Evolutionary conservation across 768 basidiomycete genomes (phyloP).

Genomic region (Amanita pseudoporphyria): DNA sequence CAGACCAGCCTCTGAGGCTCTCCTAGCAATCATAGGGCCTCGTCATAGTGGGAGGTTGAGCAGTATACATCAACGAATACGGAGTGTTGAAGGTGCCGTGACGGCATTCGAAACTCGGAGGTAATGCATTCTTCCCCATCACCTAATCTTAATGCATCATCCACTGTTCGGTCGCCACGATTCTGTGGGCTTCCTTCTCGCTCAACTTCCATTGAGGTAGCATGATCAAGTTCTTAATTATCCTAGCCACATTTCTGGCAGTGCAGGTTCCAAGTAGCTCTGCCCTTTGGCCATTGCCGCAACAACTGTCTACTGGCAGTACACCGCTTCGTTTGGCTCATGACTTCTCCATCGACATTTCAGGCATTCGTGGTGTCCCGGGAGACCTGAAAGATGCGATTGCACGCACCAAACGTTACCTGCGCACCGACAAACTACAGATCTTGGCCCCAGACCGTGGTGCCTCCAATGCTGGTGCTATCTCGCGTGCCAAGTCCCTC

Average conservation of each 20-base stretch:
- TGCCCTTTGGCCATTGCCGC: slow-evolving; percentile 32
- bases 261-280: neutral
- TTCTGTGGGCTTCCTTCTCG: neutral
- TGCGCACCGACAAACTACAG: slow-evolving; percentile 47
- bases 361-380: slow-evolving; percentile 34
- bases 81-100: too few species aligned
- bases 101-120: too few species aligned
- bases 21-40: too few species aligned
- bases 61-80: too few species aligned
- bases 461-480: slow-evolving; percentile 31
- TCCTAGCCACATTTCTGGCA: neutral
- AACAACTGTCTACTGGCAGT: slow-evolving; percentile 31
- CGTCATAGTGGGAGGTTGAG: too few species aligned
- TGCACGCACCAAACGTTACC: slow-evolving; percentile 30
- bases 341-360: slow-evolving; percentile 31
- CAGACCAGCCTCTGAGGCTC: too few species aligned
- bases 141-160: too few species aligned
- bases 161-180: too few species aligned
- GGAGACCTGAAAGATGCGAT: slow-evolving; percentile 49
- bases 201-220: neutral
- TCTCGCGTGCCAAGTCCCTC: slow-evolving; percentile 33
- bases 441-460: slow-evolving; percentile 55
- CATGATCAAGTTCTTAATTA: neutral
- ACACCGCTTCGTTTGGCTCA: slow-evolving; percentile 26
- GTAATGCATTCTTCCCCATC: too few species aligned